phyloP scores from a whole-genome alignment of 768 basidiomycete genomes.

The Hericium erinaceus region DNA sequence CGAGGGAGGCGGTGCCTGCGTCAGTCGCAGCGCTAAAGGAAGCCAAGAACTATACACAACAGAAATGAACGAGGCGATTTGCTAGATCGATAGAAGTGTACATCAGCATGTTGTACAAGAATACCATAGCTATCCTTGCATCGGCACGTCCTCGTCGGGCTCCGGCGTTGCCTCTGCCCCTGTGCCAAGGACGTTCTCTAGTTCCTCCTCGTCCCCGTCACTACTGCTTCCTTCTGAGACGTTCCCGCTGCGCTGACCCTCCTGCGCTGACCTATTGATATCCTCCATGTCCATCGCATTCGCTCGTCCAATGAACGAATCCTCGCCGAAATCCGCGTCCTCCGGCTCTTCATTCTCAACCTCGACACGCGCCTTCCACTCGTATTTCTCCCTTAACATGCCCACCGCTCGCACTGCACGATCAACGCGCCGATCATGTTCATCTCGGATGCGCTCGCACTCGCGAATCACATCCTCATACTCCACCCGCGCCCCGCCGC shows the following conservation, averaged over 20 bases:
- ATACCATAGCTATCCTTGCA: constrained; percentile 1
- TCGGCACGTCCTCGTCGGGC: constrained; percentile 7
- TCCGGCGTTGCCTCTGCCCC: constrained; percentile 10
- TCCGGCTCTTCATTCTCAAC: constrained; percentile 75
- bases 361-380: constrained; percentile 75
- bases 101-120: background rate
- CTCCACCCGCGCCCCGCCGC: constrained; percentile 29
- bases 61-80: no score
- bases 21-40: constrained; percentile 34
- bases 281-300: constrained; percentile 74
- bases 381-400: constrained; percentile 71
- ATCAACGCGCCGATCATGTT: constrained; percentile 69
- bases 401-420: constrained; percentile 71
- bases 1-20: constrained; percentile 22
- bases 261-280: constrained; percentile 45
- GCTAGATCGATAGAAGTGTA: no score
- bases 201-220: constrained; percentile 13
- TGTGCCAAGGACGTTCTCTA: constrained; percentile 13
- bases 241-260: background rate
- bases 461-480: constrained; percentile 42
- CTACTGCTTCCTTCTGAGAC: background rate
- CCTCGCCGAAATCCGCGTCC: constrained; percentile 58
- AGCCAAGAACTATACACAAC: constrained; percentile 37
- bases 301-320: constrained; percentile 31
- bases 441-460: constrained; percentile 54